phyloP scores from a whole-genome alignment of 208 protist genomes.

The Vickermania ingenoplastis region DNA sequence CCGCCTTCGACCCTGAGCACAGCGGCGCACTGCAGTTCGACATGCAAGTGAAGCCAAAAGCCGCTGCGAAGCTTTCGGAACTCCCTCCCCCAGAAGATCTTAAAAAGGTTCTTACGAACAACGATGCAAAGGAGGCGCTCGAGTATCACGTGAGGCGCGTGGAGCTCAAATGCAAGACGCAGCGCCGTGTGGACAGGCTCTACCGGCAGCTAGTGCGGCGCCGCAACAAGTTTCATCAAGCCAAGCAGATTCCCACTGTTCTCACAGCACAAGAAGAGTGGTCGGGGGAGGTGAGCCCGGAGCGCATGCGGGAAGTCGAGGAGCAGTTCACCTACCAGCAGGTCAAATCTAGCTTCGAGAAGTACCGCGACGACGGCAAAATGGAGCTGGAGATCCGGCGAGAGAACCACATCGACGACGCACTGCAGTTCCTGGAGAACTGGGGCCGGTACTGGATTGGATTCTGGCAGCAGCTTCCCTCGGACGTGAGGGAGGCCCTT shows the following conservation, averaged over 20 bases:
- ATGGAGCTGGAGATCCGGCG: constrained; percentile 53
- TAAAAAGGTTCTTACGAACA: constrained; percentile 14
- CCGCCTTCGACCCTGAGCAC: not conserved
- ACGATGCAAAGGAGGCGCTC: constrained; percentile 16
- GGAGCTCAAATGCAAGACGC: constrained; percentile 32
- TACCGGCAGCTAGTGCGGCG: constrained; percentile 26
- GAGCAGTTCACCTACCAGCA: constrained; percentile 36
- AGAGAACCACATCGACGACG: constrained; percentile 54
- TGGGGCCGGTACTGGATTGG: constrained; percentile 57
- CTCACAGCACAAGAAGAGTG: constrained; percentile 36
- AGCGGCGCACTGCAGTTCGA: not conserved
- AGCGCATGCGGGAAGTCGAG: constrained; percentile 29
- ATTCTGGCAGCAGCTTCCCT: constrained; percentile 22
- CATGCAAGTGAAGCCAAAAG: not conserved
- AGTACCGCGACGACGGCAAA: constrained; percentile 45
- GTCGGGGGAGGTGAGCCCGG: constrained; percentile 21
- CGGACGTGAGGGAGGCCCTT: constrained; percentile 16
- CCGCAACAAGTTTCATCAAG: constrained; percentile 34
- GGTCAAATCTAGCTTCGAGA: constrained; percentile 38
- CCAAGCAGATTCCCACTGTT: constrained; percentile 24
- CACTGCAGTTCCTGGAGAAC: constrained; percentile 44
- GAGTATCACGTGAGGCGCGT: constrained; percentile 24
- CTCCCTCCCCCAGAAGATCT: constrained; percentile 7
- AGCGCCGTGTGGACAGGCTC: constrained; percentile 45
- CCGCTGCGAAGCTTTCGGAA: not conserved